Base-by-base conservation (phyloP, 2,329 filamentous ascomycete species). In the Alternaria solani region DNA sequence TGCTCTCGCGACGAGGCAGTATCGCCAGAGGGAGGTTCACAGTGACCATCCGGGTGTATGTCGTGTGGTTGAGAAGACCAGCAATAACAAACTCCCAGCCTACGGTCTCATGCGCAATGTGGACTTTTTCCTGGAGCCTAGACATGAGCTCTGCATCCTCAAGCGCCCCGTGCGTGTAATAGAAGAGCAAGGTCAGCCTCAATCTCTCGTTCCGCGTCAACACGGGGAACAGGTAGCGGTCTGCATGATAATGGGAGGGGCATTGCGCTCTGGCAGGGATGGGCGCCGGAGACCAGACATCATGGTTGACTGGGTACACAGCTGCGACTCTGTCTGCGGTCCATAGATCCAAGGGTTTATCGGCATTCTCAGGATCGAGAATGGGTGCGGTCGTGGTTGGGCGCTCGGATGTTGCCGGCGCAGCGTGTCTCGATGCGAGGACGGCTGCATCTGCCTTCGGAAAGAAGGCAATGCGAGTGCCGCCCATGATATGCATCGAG, bases 51-150 rank as follows among this genome's bases (percentile, higher is more conserved):
- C 82, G 78, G 4, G 77, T 80, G 62, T 80, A 83, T 32, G 78
- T 75, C 46, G 82, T 77, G 59, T 81, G 73, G 26, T 81, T 79
- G 5, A 83, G 70, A 3, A 83, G 66, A 2, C 82, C 82, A 6
- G 82, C 73, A 18, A 83, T 79, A n/a, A 76, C 81, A 55, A 78
- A 81, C 8, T 84, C 81, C 81, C 82, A 84, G 7, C 75, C 81
- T 5, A 79, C 76, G 1, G 78, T 78, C 23, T 82, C 77, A 25
- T 78, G 71, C 0, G 79, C 80, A 3, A 84, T 68, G 16, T 74
- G 68, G 0, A 80, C 74, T 59, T 82, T 82, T 26, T 82, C 79
- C 26, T 82, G 80, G 4, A 84, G 63, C 0, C 77, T 75, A 2
- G 73, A 74, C 16, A 83, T 68, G 36, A 83, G 70, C 36, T 82